phyloP scores from a whole-genome alignment of 2,329 filamentous ascomycete species.

The Xylaria sp. region DNA sequence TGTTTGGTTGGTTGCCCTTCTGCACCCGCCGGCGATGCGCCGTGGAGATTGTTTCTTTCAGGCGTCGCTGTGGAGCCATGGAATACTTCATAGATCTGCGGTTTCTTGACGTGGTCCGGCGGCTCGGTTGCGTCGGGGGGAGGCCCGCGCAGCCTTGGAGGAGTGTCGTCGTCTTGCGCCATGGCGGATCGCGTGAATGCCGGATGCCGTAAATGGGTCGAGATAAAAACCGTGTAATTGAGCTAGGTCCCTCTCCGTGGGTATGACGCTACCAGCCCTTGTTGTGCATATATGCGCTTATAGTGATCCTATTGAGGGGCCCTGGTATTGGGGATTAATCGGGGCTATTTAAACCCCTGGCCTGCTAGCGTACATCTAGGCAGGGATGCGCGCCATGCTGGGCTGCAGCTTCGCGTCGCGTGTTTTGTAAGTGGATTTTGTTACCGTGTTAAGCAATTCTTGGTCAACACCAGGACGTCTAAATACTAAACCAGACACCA shows the following conservation, averaged over 20 bases:
- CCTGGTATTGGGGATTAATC: constrained; percentile 2
- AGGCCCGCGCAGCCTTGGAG: constrained; percentile 45
- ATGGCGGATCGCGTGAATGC: constrained; percentile 42
- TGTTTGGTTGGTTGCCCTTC: constrained; percentile 53
- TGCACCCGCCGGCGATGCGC: neutral
- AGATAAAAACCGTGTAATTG: constrained; percentile 24
- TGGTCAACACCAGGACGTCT: constrained; percentile 6
- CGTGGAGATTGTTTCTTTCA: constrained; percentile 24
- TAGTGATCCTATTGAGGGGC: neutral
- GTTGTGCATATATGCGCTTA: constrained; percentile 30
- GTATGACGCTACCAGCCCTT: constrained; percentile 28
- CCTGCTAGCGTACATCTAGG: constrained; percentile 10
- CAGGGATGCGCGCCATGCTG: constrained; percentile 45
- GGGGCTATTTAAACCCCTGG: constrained; percentile 38
- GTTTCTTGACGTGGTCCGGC: constrained; percentile 51
- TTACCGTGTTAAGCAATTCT: constrained; percentile 14
- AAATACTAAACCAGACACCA: constrained; percentile 17
- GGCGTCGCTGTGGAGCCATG: constrained; percentile 41
- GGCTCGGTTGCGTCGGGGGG: constrained; percentile 52
- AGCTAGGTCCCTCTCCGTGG: neutral
- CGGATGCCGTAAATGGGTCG: constrained; percentile 4
- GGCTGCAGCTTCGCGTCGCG: constrained; percentile 38
- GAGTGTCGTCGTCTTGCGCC: constrained; percentile 48
- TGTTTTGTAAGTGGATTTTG: constrained; percentile 39
- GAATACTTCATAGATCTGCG: constrained; percentile 56